phyloP scores from a whole-genome alignment of 2,329 filamentous ascomycete genomes.

The Orbilia blumenaviensis region DNA sequence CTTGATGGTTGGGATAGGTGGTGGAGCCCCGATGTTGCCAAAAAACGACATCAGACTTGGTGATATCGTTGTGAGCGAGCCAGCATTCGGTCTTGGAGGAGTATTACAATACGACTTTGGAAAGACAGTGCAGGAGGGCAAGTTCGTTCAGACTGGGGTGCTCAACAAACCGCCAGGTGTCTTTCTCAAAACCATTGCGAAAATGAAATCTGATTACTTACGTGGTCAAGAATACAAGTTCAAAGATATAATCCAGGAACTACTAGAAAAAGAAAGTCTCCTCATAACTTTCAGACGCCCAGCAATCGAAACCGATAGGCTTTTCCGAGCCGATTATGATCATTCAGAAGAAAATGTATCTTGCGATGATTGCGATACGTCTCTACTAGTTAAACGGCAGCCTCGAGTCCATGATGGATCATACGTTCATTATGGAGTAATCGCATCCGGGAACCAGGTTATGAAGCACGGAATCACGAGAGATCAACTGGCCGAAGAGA shows the following conservation, averaged over 20 bases:
- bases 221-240: neutral
- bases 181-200: neutral
- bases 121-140: neutral
- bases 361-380: neutral
- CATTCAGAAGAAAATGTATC: neutral
- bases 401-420: neutral
- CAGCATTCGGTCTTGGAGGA: neutral
- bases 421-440: neutral
- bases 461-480: slow-evolving; percentile 5
- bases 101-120: slow-evolving; percentile 22
- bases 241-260: neutral
- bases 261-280: neutral
- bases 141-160: neutral
- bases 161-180: neutral
- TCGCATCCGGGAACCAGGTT: neutral
- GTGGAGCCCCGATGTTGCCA: neutral
- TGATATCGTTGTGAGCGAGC: slow-evolving; percentile 1
- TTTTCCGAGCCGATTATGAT: neutral
- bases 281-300: neutral
- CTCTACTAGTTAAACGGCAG: neutral
- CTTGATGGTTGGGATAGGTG: slow-evolving; percentile 15
- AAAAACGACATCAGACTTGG: slow-evolving; percentile 4
- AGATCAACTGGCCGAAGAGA: neutral
- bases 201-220: neutral
- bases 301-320: neutral